Evolutionary conservation across 805 yeast species (phyloP).

Genomic region (Metschnikowia cubensis): DNA sequence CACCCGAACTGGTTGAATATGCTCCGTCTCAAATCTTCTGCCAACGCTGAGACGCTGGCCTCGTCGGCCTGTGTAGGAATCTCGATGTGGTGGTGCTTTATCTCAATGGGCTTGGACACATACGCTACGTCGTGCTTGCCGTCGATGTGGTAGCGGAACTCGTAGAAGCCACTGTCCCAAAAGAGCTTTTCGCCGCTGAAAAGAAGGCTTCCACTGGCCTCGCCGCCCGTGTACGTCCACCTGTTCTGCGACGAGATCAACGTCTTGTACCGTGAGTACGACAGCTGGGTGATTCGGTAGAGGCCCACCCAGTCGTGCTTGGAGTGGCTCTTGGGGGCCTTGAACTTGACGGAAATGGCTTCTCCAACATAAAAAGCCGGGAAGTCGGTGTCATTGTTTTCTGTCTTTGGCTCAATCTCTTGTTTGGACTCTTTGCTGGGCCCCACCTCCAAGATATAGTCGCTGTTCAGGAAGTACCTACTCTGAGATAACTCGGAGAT

Average conservation of each 20-base stretch:
- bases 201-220: constrained; percentile 41
- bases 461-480: constrained; percentile 35
- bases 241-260: constrained; percentile 59
- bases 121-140: constrained; percentile 67
- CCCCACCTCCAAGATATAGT: constrained; percentile 26
- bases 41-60: constrained; percentile 23
- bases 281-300: constrained; percentile 59
- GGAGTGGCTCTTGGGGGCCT: constrained; percentile 46
- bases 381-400: background rate
- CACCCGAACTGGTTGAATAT: constrained; percentile 31
- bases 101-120: constrained; percentile 63
- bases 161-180: constrained; percentile 70
- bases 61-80: constrained; percentile 31
- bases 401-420: too few species aligned
- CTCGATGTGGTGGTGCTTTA: constrained; percentile 40
- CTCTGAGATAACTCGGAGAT: constrained; percentile 38
- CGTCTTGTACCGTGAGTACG: constrained; percentile 52
- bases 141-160: constrained; percentile 65
- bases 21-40: constrained; percentile 26
- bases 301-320: constrained; percentile 73
- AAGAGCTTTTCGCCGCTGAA: constrained; percentile 48
- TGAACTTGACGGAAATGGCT: constrained; percentile 54
- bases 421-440: constrained; percentile 1
- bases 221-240: constrained; percentile 50
- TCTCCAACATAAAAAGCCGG: constrained; percentile 41